Conservation (phyloP, 495 filamentous ascomycete species). For the Cercophora scortea region DNA sequence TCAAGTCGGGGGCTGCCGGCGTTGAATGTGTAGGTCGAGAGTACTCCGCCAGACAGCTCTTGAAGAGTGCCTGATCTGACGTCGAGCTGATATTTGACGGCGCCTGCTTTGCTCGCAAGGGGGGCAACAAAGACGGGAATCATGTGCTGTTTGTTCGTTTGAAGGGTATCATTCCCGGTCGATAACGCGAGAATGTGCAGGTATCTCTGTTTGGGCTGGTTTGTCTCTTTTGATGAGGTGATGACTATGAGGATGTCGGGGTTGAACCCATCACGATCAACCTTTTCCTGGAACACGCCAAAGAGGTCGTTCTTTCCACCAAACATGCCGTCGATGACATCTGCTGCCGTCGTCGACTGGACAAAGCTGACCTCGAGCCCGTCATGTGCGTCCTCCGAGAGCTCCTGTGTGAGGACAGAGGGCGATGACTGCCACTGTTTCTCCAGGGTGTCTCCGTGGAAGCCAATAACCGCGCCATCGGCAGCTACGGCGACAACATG, state of each 20-base stretch:
- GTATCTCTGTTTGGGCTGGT: conserved; percentile 17
- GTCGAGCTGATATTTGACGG: conserved; percentile 42
- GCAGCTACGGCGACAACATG: conserved; percentile 30
- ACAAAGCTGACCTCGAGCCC: conserved; percentile 33
- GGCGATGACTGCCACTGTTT: conserved; percentile 31
- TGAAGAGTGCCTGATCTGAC: conserved; percentile 48
- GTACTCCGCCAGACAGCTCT: conserved; percentile 32
- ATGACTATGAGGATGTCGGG: conserved; percentile 42
- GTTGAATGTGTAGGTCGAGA: conserved; percentile 45
- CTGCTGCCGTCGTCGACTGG: conserved; percentile 24
- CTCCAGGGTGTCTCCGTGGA: conserved; percentile 33
- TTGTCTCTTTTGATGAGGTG: conserved; percentile 16
- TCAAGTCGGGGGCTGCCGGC: conserved; percentile 38
- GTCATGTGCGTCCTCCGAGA: conserved; percentile 15
- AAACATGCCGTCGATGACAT: conserved; percentile 37
- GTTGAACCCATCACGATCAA: conserved; percentile 31
- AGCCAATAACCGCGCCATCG: conserved; percentile 30
- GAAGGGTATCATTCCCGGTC: conserved; percentile 18
- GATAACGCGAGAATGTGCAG: conserved; percentile 39
- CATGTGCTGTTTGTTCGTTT: conserved; percentile 12
- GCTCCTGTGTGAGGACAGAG: conserved; percentile 27
- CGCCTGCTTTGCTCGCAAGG: conserved; percentile 10
- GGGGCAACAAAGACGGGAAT: conserved; percentile 20
- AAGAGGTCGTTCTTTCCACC: conserved; percentile 30
- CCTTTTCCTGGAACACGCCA: conserved; percentile 28